Conservation (phyloP, 306 rosid genomes). For the Elaeagnus macrophylla region DNA sequence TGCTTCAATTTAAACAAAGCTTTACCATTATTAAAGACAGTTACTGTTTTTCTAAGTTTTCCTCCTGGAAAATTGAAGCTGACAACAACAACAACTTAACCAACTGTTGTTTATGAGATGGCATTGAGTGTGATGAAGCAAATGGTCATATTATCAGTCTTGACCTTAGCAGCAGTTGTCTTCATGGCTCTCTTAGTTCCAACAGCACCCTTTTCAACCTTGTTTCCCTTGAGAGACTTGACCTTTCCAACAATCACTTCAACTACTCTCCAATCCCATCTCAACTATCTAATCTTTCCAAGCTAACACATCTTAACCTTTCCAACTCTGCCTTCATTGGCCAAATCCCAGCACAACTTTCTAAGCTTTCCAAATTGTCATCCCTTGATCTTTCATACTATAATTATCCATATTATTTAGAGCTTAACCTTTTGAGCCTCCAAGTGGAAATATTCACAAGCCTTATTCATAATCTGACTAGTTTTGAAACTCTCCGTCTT, state of each 20-base stretch:
- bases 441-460: not conserved
- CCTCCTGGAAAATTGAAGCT: slow-evolving; percentile 1
- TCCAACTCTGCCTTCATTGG: not conserved
- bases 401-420: accelerated
- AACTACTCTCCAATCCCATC: slow-evolving; percentile 14
- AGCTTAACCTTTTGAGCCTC: not conserved
- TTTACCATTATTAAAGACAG: not conserved
- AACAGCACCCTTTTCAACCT: slow-evolving; percentile 6
- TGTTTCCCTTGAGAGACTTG: slow-evolving; percentile 19
- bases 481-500: slow-evolving; percentile 9
- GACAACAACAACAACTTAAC: not conserved
- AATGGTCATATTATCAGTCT: slow-evolving; percentile 7
- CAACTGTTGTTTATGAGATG: slow-evolving; percentile 14
- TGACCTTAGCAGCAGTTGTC: not conserved
- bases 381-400: slow-evolving; percentile 10
- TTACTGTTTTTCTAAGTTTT: not conserved
- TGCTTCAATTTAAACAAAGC: slow-evolving; percentile 15
- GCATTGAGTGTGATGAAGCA: not conserved
- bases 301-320: slow-evolving; percentile 11
- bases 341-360: slow-evolving; percentile 13
- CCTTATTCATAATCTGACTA: slow-evolving; percentile 4
- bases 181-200: slow-evolving; percentile 7
- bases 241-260: slow-evolving; percentile 18
- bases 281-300: slow-evolving; percentile 4
- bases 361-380: slow-evolving; percentile 4